Percentiles rank a stretch among this genome's conserved stretches.
These are phyloP conservation scores for Colletotrichum graminicola DNA, from an alignment of 2,329 filamentous ascomycete genomes.

Conservation along the genomic window DNA sequence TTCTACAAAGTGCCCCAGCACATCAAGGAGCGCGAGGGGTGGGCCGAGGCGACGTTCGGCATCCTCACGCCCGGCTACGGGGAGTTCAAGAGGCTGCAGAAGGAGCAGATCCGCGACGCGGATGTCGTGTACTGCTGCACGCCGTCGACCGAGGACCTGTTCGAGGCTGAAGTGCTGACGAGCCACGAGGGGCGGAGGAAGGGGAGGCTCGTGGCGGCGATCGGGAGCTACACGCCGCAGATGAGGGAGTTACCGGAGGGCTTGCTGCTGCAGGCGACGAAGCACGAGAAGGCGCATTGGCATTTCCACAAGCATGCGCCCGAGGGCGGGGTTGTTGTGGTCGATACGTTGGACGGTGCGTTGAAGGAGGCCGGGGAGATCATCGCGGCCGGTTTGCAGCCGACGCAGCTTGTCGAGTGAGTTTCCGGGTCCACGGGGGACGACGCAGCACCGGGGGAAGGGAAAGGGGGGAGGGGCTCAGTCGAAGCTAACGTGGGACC, in stretches of 20 bases:
- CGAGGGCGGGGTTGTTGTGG: slow-evolving; percentile 76
- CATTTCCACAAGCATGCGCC: slow-evolving; percentile 76
- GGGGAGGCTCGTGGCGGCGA: slow-evolving; percentile 77
- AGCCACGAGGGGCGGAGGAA: slow-evolving; percentile 77
- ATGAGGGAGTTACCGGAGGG: slow-evolving; percentile 89
- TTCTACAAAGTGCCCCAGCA: slow-evolving; percentile 59
- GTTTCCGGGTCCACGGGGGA: slow-evolving; percentile 45
- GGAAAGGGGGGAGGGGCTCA: neutral
- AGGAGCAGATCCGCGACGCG: slow-evolving; percentile 76
- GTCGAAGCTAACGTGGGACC: neutral
- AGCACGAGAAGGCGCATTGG: slow-evolving; percentile 58
- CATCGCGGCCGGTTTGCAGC: slow-evolving; percentile 79
- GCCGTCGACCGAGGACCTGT: slow-evolving; percentile 79
- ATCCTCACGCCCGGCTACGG: slow-evolving; percentile 77
- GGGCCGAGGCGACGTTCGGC: slow-evolving; percentile 75
- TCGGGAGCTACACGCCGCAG: slow-evolving; percentile 75
- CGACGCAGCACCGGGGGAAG: neutral
- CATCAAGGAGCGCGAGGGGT: slow-evolving; percentile 70
- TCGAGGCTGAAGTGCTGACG: slow-evolving; percentile 79
- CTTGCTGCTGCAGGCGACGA: slow-evolving; percentile 74
- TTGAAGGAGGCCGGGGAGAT: slow-evolving; percentile 89
- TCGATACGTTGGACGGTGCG: slow-evolving; percentile 83
- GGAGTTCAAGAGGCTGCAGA: slow-evolving; percentile 74
- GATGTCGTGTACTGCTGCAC: slow-evolving; percentile 93
- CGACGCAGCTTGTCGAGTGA: slow-evolving; percentile 84